Conservation (phyloP, 1,139 yeast genomes). For the Geotrichum siamense region DNA sequence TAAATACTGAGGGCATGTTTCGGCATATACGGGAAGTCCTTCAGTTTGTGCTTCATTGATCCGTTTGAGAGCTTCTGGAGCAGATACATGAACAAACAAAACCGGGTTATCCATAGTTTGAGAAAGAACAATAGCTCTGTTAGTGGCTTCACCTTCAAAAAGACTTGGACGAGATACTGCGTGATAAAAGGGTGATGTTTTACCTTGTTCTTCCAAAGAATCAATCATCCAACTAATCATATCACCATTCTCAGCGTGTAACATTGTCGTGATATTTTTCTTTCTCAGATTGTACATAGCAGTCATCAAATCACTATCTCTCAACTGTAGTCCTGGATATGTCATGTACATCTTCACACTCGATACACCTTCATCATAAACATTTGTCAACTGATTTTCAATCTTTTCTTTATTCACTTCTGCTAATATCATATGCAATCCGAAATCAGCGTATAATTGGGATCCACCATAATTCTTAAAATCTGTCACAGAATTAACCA, state of each 20-base stretch:
- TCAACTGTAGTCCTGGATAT: constrained; percentile 39
- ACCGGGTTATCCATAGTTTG: constrained; percentile 41
- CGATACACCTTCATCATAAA: constrained; percentile 37
- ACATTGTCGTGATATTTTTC: constrained; percentile 41
- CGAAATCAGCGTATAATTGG: constrained; percentile 42
- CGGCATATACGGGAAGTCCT: constrained; percentile 40
- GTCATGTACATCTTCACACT: constrained; percentile 44
- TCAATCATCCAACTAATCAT: constrained; percentile 40
- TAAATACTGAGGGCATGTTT: constrained; percentile 46
- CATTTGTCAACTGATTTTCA: constrained; percentile 23
- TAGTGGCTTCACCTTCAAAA: constrained; percentile 46
- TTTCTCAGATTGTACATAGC: constrained; percentile 39
- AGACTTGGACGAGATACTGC: constrained; percentile 41
- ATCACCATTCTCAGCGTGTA: constrained; percentile 46
- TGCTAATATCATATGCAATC: constrained; percentile 40
- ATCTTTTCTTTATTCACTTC: constrained; percentile 33
- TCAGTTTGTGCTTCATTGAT: constrained; percentile 40
- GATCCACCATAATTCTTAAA: constrained; percentile 22
- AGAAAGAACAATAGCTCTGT: constrained; percentile 41
- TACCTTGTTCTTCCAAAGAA: constrained; percentile 35
- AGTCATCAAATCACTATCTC: constrained; percentile 39
- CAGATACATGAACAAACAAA: constrained; percentile 44
- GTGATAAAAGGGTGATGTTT: constrained; percentile 41
- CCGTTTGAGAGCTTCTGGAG: constrained; percentile 39
- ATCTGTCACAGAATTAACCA: constrained; percentile 19